Evolutionary conservation across 2,329 filamentous ascomycete genomes (phyloP).

Genomic region (Saccharata proteae): DNA sequence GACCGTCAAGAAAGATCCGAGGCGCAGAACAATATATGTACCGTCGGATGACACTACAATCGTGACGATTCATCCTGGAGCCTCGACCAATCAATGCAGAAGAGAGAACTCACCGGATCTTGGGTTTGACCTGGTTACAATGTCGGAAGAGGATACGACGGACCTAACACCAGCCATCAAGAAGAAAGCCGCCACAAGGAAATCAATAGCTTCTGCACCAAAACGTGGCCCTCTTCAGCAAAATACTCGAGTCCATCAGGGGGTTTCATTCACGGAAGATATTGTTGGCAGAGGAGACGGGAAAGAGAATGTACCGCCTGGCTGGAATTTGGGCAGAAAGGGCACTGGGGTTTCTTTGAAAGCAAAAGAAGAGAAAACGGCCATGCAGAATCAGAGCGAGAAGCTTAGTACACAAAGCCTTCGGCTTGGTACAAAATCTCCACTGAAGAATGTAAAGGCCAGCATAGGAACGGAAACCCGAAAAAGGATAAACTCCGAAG

Average conservation of each 20-base stretch:
- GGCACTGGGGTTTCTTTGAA: constrained; percentile 13
- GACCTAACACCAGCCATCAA: constrained; percentile 17
- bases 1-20: constrained; percentile 29
- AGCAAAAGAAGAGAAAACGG: constrained; percentile 9
- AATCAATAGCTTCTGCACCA: constrained; percentile 33
- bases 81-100: constrained; percentile 16
- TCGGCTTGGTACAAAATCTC: no score
- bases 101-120: constrained; percentile 24
- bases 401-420: no score
- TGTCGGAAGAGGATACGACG: constrained; percentile 26
- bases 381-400: no score
- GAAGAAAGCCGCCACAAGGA: constrained; percentile 22
- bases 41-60: constrained; percentile 40
- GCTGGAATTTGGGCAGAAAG: no score
- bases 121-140: constrained; percentile 24
- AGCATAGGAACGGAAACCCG: no score
- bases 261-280: constrained; percentile 30
- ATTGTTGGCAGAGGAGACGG: constrained; percentile 43
- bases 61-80: constrained; percentile 39
- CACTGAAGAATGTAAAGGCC: no score
- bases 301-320: constrained; percentile 52
- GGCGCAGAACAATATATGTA: constrained; percentile 39
- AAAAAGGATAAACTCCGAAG: constrained; percentile 22
- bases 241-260: constrained; percentile 26
- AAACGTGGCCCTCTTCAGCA: constrained; percentile 40